Evolutionary conservation across 441 rosid genomes (phyloP), one percentile per base, ranked within the genome.

Genomic region (Rhodomyrtus psidioides): DNA sequence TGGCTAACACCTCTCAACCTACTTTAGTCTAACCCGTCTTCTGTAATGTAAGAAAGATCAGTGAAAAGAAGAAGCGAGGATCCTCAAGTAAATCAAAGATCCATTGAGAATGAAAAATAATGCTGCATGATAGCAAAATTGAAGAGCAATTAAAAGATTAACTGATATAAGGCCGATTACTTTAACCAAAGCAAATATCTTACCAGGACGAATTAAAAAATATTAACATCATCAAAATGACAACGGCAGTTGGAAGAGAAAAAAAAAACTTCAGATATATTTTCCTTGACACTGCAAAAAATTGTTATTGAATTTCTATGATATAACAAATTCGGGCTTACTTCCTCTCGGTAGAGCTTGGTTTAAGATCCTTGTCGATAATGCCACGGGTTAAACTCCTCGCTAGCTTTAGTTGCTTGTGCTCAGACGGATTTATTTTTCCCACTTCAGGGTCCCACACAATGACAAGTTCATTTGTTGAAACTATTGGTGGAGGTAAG

Each of bases 401-500:
- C 39, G 99, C 99, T 82, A 97, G 92, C 93, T 97, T 97, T 81
- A 97, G 89, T 90, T 97, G 98, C 93, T 97, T 97, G 92, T 95
- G 97, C 93, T 97, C 99, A 42, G 98, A 95, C 30, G 98, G 99
- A 92, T 96, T 96, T 86, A 91, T 91, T 94, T 87, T 96, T 89
- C 99, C 99, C 84, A 96, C 89, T 88, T 97, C 99, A 83, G 97
- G 96, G 88, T 95, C 99, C 98, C 99, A 96, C 62, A 96, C 98
- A 76, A 92, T 92, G 86, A 96, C 99, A 87, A 95, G 96, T 92
- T 95, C 99, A 92, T 97, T 97, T 86, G 99, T 90, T 84, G 99
- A 93, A 85, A 96, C 92, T 89, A 96, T 94, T 62, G 99, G 98
- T 84, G 98, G 90, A 53, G 97, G 94, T 88, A 96, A 87, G 91